Evolutionary conservation across 768 basidiomycete genomes (phyloP).

Genomic region (Termitomyces sp.): DNA sequence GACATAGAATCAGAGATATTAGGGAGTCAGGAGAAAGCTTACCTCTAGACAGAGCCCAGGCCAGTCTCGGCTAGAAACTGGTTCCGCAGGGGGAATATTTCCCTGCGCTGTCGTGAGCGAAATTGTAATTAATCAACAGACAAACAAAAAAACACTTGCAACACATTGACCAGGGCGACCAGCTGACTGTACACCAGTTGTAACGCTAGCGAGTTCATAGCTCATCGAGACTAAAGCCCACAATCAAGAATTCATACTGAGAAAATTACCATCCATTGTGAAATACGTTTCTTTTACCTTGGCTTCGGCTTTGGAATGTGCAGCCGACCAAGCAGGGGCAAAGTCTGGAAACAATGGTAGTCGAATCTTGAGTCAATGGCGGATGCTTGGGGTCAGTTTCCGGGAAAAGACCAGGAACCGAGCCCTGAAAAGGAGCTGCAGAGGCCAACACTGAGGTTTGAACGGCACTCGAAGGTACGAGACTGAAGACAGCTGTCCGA

Average conservation of each 20-base stretch:
- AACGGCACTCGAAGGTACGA: background rate
- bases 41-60: slow-evolving; percentile 55
- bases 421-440: slow-evolving; percentile 37
- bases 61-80: slow-evolving; percentile 23
- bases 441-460: slow-evolving; percentile 28
- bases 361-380: slow-evolving; percentile 31
- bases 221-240: slow-evolving; percentile 38
- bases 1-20: background rate
- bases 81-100: slow-evolving; percentile 39
- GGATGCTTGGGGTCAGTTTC: slow-evolving; percentile 40
- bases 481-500: background rate
- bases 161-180: slow-evolving; percentile 42
- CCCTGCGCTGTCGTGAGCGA: slow-evolving; percentile 15
- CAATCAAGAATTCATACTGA: slow-evolving; percentile 16
- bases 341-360: slow-evolving; percentile 15
- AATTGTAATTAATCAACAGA: background rate
- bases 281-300: slow-evolving; percentile 21
- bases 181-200: slow-evolving; percentile 43
- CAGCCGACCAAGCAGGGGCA: slow-evolving; percentile 33
- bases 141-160: slow-evolving; percentile 16
- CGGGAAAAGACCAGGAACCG: slow-evolving; percentile 43
- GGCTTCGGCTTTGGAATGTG: slow-evolving; percentile 40
- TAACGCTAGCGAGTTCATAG: slow-evolving; percentile 43
- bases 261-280: background rate
- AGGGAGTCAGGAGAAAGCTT: background rate